Evolutionary conservation across 1,139 yeast genomes (phyloP).

Genomic region (Yamadazyma sp.): DNA sequence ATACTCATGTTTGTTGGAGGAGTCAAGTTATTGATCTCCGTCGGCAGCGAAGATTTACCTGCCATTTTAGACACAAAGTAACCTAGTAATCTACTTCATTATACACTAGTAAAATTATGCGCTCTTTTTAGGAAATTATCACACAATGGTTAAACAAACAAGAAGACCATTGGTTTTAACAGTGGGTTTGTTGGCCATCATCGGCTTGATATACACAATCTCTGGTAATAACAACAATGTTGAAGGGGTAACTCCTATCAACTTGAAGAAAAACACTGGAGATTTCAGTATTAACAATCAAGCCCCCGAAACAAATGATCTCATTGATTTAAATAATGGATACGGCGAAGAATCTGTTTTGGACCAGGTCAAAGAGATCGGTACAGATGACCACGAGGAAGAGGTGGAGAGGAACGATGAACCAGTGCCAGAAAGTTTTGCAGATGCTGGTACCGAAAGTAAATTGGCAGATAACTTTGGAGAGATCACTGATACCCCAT

Average conservation of each 20-base stretch:
- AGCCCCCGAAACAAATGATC: constrained; percentile 4
- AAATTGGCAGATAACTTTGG: constrained; percentile 4
- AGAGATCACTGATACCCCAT: constrained; percentile 46
- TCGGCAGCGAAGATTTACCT: constrained; percentile 64
- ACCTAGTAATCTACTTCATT: too few species aligned
- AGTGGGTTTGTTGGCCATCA: constrained; percentile 10
- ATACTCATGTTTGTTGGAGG: constrained; percentile 50
- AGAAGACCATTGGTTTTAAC: constrained; percentile 17
- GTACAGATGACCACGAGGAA: constrained; percentile 7
- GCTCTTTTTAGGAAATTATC: not conserved
- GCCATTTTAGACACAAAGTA: constrained; percentile 59
- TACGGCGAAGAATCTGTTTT: constrained; percentile 11
- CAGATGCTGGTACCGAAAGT: not conserved
- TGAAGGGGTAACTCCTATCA: constrained; percentile 22
- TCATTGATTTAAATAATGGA: constrained; percentile 8
- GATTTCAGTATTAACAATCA: constrained; percentile 7
- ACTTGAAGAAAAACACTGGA: constrained; percentile 11
- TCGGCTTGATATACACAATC: constrained; percentile 15
- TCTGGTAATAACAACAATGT: constrained; percentile 10
- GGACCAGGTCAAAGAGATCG: constrained; percentile 8
- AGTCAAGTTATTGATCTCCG: constrained; percentile 48
- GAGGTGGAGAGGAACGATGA: constrained; percentile 2
- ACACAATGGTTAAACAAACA: constrained; percentile 13
- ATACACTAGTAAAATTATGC: not conserved
- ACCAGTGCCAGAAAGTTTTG: not conserved